These are phyloP conservation scores for Hanseniaspora guilliermondii DNA, from an alignment of 805 yeast genomes.

Conservation along the genomic window DNA sequence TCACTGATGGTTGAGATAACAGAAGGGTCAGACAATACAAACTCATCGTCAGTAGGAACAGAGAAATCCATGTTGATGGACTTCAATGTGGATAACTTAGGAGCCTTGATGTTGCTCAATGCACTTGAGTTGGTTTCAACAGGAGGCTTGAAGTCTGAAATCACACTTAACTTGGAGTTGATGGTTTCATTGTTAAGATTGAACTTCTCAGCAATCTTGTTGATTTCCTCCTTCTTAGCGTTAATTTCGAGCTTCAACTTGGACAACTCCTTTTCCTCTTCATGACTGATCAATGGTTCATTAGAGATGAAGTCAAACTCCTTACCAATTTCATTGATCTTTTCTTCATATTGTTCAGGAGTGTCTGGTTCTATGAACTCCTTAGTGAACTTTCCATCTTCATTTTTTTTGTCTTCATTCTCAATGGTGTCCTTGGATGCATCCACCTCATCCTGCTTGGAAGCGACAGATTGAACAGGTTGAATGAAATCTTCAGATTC, in stretches of 20 bases:
- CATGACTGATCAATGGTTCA: slow-evolving; percentile 8
- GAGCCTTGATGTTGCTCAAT: background rate
- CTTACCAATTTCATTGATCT: slow-evolving; percentile 6
- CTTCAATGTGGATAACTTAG: background rate
- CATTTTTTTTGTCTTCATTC: background rate
- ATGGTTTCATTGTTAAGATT: background rate
- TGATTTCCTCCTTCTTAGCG: slow-evolving; percentile 2
- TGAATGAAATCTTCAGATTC: background rate
- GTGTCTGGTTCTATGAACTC: slow-evolving; percentile 11
- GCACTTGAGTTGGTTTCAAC: background rate
- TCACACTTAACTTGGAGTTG: background rate
- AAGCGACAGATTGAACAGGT: background rate
- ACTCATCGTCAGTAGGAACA: slow-evolving; percentile 2
- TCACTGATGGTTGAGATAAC: background rate
- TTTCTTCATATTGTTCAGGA: slow-evolving; percentile 2
- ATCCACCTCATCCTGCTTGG: background rate
- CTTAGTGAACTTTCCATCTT: background rate
- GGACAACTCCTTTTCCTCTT: slow-evolving; percentile 6
- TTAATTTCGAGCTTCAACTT: background rate
- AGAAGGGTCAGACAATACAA: slow-evolving; percentile 1
- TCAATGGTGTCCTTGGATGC: background rate
- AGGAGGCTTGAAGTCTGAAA: slow-evolving; percentile 9
- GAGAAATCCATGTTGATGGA: background rate
- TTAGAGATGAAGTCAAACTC: slow-evolving; percentile 7
- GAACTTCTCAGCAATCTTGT: background rate